Base-by-base conservation (phyloP, 345 rosid species). In the Populus pruinosa region DNA sequence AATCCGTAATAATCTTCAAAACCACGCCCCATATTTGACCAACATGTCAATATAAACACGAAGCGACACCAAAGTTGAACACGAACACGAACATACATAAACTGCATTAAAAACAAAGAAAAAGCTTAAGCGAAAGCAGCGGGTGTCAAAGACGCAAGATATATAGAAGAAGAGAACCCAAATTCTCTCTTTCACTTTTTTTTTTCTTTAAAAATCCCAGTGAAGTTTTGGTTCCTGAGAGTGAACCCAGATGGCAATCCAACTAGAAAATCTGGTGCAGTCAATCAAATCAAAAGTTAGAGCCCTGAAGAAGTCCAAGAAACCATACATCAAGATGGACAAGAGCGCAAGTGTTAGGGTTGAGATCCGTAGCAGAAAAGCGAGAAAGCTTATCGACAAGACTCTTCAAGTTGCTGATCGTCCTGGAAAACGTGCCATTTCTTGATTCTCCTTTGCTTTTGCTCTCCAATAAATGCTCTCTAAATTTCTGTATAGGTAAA, bases 331-430 rank as follows among this genome's bases (percentile, higher is more conserved):
- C 23, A 93, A 91, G 78, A 92, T 96, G 94, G 97, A 89, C 78
- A 95, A 93, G 82, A 93, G 97, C 84, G 81, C 96, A 0, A 96
- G 99, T 71, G 98, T 93, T n/a, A 92, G 82, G 82, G 98, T 93
- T 1, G 97, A 94, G 88, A 96, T 96, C 80, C 91, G 99, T 13
- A 92, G 99, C 88, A 84, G 91, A 78, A 96, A 96, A 83, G 94
- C 97, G 0, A 87, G 78, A 38, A 84, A 87, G 76, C 88, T 96
- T 74, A 96, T 96, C 14, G 91, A 92, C 61, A 89, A 96, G 87
- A 96, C 97, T 12, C 83, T 96, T 75, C 84, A 87, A 78, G 86
- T 76, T 13, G 98, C 99, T 61, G 99, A 96, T 85, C 87, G 80
- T 36, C 94, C 97, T 1, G 94, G 91, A 38, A 88, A 91, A 55